Percentiles rank a stretch among this genome's conserved stretches.
Conservation (phyloP, 441 rosid genomes). For the Geranium incanum region DNA sequence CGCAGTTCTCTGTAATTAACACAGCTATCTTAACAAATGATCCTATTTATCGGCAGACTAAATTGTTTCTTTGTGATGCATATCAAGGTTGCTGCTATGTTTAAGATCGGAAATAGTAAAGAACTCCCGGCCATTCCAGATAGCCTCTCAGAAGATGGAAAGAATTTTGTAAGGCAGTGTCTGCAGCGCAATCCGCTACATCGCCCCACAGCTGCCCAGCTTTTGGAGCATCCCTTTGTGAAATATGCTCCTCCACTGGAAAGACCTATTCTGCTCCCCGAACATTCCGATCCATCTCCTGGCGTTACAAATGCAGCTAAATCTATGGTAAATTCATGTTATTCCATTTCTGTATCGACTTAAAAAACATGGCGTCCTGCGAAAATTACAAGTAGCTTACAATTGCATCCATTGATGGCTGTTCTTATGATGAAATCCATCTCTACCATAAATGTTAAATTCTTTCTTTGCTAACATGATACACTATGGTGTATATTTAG, state of each 20-base stretch:
- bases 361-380: background rate
- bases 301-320: constrained; percentile 28
- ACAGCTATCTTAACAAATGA: background rate
- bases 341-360: constrained; percentile 9
- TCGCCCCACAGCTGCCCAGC: constrained; percentile 75
- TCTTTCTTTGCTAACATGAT: background rate
- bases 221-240: constrained; percentile 84
- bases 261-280: constrained; percentile 32
- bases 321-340: constrained; percentile 38
- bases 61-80: constrained; percentile 13
- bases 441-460: background rate
- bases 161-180: constrained; percentile 76
- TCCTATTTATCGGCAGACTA: background rate
- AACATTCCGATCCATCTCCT: constrained; percentile 32
- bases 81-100: constrained; percentile 70
- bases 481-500: background rate
- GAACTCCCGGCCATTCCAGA: constrained; percentile 93
- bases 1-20: background rate
- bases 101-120: constrained; percentile 96
- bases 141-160: constrained; percentile 79
- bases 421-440: constrained; percentile 10
- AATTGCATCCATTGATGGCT: background rate
- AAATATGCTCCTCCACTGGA: constrained; percentile 59
- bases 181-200: constrained; percentile 67
- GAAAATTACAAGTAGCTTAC: constrained; percentile 8